Evolutionary conservation across 73 alveolate genomes (phyloP).

Genomic region (Paramecium octaurelia): DNA sequence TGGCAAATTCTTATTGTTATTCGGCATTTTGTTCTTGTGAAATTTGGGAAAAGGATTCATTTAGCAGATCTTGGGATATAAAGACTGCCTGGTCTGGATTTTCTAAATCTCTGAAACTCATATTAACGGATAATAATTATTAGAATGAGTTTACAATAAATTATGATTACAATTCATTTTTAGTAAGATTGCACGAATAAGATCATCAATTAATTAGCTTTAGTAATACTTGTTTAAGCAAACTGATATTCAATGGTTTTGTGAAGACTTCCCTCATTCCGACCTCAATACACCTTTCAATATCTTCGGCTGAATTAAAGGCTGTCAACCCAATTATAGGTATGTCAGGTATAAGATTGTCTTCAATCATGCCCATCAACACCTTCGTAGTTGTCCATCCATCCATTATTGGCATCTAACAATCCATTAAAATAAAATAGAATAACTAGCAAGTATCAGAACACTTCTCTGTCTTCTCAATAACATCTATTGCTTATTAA

Average conservation of each 20-base stretch:
- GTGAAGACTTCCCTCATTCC: slow-evolving; percentile 39
- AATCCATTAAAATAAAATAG: slow-evolving; percentile 35
- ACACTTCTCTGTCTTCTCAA: not conserved
- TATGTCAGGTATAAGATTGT: not conserved
- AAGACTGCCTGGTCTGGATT: not conserved
- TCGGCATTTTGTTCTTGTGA: not conserved
- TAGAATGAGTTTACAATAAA: not conserved
- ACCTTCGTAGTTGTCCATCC: slow-evolving; percentile 42
- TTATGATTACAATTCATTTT: not conserved
- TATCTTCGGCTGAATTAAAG: not conserved
- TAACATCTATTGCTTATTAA: not conserved
- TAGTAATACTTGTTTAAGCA: not conserved
- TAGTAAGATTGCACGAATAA: not conserved
- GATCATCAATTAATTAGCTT: not conserved
- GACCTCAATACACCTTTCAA: not conserved
- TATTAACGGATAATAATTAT: slow-evolving; percentile 6
- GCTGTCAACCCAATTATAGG: slow-evolving; percentile 48
- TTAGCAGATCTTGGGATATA: not conserved
- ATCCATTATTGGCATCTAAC: slow-evolving; percentile 59
- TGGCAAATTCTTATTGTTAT: not conserved
- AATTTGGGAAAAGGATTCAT: slow-evolving; percentile 18
- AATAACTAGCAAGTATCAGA: not conserved
- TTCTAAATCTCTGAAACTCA: slow-evolving; percentile 23
- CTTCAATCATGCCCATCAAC: not conserved
- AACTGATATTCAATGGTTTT: not conserved